Base-by-base conservation (phyloP, 2,329 filamentous ascomycete species). In the Huntiella moniliformis region DNA sequence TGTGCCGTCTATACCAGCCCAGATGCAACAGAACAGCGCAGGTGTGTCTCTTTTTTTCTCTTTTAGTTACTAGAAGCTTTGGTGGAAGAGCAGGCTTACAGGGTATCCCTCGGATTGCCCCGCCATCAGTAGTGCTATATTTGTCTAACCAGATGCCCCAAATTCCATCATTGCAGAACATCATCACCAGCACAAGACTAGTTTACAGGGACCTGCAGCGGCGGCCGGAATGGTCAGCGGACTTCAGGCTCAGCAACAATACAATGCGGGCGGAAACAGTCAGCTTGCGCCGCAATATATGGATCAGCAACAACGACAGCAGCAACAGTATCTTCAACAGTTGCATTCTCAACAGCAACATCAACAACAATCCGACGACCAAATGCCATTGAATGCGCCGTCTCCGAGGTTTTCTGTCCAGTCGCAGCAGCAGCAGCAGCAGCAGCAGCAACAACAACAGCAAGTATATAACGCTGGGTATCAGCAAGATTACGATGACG, bases 171-270 rank as follows among this genome's bases (percentile, higher is more conserved):
- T 44, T 44, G 38, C 22, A 33, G 38, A 39, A 28, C 35, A 42
- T 34, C 52, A 58, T 46, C 55, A 59, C 13, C 54, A 61, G 15
- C 54, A 41, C 18, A 41, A 41, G 18, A 41, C 28, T 31, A 41
- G 39, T 15, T 41, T 41, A 41, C 42, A 44, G 34, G 42, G 42
- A 13, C 56, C 32, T 52, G 55, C 31, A 28, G 15, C 39, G 17
- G 18, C 39, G 15, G 12, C 12, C 18, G 39, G 39, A 18, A 28
- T 28, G 15, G 17, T 41, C 39, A 15, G 39, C 17, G 16, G 18
- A 13, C 52, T 55, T 31, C 51, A 55, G 45, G 45, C 51, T 45
- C 50, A 52, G 45, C 52, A 54, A 44, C 52, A 52, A 18, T 40
- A 31, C n/a, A 40, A 37, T 28, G 32, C 15, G n/a, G 31, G 44